Evolutionary conservation across 805 yeast genomes (phyloP).

Genomic region (Yamadazyma akitaensis): DNA sequence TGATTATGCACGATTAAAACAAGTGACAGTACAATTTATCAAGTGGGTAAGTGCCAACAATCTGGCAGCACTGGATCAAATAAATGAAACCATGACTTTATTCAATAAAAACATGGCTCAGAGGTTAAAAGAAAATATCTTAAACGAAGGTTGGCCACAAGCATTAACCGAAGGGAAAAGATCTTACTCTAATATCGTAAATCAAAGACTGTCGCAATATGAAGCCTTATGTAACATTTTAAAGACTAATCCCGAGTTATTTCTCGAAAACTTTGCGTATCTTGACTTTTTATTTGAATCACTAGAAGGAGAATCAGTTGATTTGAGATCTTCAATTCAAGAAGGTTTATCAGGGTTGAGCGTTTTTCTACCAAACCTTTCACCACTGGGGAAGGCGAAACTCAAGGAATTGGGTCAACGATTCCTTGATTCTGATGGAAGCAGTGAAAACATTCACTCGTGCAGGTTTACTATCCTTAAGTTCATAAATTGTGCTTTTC

Average conservation of each 20-base stretch:
- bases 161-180: slow-evolving; percentile 33
- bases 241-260: slow-evolving; percentile 39
- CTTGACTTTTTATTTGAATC: slow-evolving; percentile 70
- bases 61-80: slow-evolving; percentile 12
- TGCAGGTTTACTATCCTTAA: slow-evolving; percentile 65
- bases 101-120: slow-evolving; percentile 46
- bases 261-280: slow-evolving; percentile 46
- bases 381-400: slow-evolving; percentile 33
- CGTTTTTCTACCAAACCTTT: slow-evolving; percentile 42
- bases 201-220: slow-evolving; percentile 63
- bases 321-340: slow-evolving; percentile 65
- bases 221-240: slow-evolving; percentile 74
- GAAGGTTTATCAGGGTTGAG: slow-evolving; percentile 64
- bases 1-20: slow-evolving; percentile 48
- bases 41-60: slow-evolving; percentile 48
- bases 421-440: slow-evolving; percentile 23
- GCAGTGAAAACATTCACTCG: slow-evolving; percentile 36
- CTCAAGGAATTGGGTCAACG: slow-evolving; percentile 39
- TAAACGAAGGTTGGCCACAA: slow-evolving; percentile 61
- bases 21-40: slow-evolving; percentile 58
- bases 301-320: slow-evolving; percentile 58
- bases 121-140: slow-evolving; percentile 50
- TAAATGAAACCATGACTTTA: slow-evolving; percentile 17
- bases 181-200: slow-evolving; percentile 29
- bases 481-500: slow-evolving; percentile 58